Conservation (phyloP, 257 asterid genomes). For the Solanum ahanhuiri region DNA sequence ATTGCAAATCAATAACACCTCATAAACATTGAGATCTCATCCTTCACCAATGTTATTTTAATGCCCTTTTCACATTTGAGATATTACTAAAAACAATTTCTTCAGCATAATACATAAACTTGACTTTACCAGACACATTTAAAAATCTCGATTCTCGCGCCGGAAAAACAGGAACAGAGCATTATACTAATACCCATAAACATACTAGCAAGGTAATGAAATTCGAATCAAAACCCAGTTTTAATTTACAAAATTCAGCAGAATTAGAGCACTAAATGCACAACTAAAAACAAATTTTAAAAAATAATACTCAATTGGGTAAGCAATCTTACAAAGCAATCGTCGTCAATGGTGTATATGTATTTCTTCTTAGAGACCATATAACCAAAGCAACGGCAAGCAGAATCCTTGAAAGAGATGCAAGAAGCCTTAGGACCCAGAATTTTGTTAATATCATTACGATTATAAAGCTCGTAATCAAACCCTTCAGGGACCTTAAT, state of each 20-base stretch:
- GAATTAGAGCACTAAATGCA: neutral
- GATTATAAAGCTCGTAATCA: slow-evolving; percentile 60
- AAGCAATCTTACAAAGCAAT: slow-evolving; percentile 63
- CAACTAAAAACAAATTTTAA: neutral
- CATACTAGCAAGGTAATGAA: neutral
- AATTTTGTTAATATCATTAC: slow-evolving; percentile 56
- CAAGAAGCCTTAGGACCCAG: slow-evolving; percentile 66
- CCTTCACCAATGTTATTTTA: neutral
- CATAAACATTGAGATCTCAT: neutral
- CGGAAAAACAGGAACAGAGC: neutral
- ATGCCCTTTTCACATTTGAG: neutral
- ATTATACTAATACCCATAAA: no score
- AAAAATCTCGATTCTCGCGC: neutral
- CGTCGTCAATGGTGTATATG: slow-evolving; percentile 69
- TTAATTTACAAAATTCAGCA: no score
- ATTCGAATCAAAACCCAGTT: neutral
- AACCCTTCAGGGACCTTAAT: slow-evolving; percentile 62
- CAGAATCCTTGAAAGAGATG: slow-evolving; percentile 74
- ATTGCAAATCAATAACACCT: slow-evolving; percentile 2
- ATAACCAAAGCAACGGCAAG: slow-evolving; percentile 73
- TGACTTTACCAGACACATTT: no score
- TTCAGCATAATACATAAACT: neutral
- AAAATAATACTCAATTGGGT: neutral
- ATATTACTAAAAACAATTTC: neutral
- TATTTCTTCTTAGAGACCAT: slow-evolving; percentile 76